Evolutionary conservation across 768 basidiomycete species (phyloP).

Genomic region (Termitomyces sp.): DNA sequence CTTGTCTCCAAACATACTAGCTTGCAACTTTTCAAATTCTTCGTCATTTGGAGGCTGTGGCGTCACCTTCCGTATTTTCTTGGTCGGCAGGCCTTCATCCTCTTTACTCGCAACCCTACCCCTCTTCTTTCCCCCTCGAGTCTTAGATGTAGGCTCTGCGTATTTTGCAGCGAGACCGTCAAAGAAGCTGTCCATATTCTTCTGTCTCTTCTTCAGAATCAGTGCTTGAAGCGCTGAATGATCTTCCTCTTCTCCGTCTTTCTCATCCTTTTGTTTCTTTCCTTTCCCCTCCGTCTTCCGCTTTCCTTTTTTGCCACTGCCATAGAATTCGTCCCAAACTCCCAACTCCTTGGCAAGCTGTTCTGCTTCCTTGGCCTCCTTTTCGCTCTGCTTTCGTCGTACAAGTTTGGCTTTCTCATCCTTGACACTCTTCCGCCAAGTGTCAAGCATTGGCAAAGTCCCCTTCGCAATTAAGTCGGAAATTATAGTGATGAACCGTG

Average conservation of each 20-base stretch:
- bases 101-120: slow-evolving; percentile 36
- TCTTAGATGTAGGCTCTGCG: slow-evolving; percentile 41
- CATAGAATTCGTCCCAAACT: slow-evolving; percentile 93
- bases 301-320: slow-evolving; percentile 61
- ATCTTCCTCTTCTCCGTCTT: slow-evolving; percentile 50
- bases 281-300: slow-evolving; percentile 51
- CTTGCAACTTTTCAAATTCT: slow-evolving; percentile 57
- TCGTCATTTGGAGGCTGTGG: slow-evolving; percentile 54
- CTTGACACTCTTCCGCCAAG: slow-evolving; percentile 68
- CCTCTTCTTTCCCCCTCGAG: slow-evolving; percentile 52
- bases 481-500: slow-evolving; percentile 70
- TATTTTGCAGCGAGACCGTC: slow-evolving; percentile 76
- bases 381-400: slow-evolving; percentile 66
- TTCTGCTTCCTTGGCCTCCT: slow-evolving; percentile 84
- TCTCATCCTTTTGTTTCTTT: slow-evolving; percentile 27
- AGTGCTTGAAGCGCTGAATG: slow-evolving; percentile 71
- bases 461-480: slow-evolving; percentile 60
- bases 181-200: slow-evolving; percentile 66
- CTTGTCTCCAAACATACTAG: slow-evolving; percentile 45
- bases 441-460: slow-evolving; percentile 45
- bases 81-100: slow-evolving; percentile 39
- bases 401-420: slow-evolving; percentile 78
- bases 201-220: slow-evolving; percentile 68
- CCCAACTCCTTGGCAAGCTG: slow-evolving; percentile 80
- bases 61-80: slow-evolving; percentile 35